Base-by-base conservation (phyloP, 2,329 filamentous ascomycete species). In the Paraphoma sp. region DNA sequence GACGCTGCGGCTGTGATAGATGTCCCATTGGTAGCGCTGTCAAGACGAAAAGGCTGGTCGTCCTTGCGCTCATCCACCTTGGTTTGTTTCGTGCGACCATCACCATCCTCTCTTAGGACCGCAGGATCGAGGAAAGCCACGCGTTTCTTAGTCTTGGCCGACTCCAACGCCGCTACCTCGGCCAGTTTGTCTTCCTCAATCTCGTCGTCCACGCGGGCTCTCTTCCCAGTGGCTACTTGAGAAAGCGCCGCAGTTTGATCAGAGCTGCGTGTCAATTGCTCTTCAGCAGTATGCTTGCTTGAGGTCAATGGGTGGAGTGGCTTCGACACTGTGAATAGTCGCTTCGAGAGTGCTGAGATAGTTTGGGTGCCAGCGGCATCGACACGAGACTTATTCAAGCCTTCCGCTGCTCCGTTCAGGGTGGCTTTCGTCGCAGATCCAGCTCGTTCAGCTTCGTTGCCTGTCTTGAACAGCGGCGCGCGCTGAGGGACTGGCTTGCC, bases 401-500 rank as follows among this genome's bases (percentile, higher is more conserved):
- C 29, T 1, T 11, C 9, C 5, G 10, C 12, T 17, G 49, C 14
- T 12, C 49, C 49, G 14, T 52, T 52, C 16, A 51, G 7, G 10
- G 40, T 31, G 14, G 3, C 48, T 9, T 7, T 16, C 23, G 23
- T 28, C 36, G 14, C 41, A 38, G 30, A 17, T 45, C 3, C 28
- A 28, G 16, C n/a, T 40, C 3, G 30, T 16, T 9, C 50, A 40
- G 31, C 18, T 45, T 31, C 23, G 41, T 46, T 48, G 31, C 40
- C 14, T 43, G 33, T 14, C 49, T 30, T 6, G 28, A 40, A 18
- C 2, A 1, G n/a, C 31, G 42, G 16, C 14, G 17, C 23, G 11
- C 36, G 43, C 17, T 56, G 43, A 43, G 58, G 53, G 12, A 48
- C 41, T 4, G 42, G 30, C n/a, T 28, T 51, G 1, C 54, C 59